These are phyloP conservation scores for Hypoxylon fragiforme DNA, from an alignment of 495 filamentous ascomycete genomes.

Conservation along the genomic window DNA sequence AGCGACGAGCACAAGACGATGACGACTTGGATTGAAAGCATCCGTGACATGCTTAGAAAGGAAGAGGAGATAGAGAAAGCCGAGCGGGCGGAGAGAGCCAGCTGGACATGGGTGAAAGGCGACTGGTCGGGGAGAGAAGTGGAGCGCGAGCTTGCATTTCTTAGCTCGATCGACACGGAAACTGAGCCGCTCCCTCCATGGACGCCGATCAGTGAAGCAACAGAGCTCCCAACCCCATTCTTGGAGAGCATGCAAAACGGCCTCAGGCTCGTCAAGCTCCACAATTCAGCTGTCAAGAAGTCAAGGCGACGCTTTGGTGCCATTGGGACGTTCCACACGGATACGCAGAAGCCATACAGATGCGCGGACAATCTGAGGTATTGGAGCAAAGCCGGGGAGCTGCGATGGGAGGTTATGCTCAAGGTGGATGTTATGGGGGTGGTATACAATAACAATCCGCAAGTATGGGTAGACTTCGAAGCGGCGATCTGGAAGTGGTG, in stretches of 20 bases:
- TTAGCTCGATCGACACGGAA: slow-evolving; percentile 60
- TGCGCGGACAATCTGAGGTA: slow-evolving; percentile 89
- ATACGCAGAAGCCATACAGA: slow-evolving; percentile 92
- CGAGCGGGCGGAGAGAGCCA: slow-evolving; percentile 69
- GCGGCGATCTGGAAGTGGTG: slow-evolving; percentile 79
- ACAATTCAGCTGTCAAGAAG: slow-evolving; percentile 84
- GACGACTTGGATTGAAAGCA: slow-evolving; percentile 71
- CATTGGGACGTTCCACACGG: slow-evolving; percentile 83
- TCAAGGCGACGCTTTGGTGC: slow-evolving; percentile 88
- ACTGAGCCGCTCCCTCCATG: slow-evolving; percentile 67
- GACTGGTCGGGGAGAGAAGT: slow-evolving; percentile 78
- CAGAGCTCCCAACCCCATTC: slow-evolving; percentile 71
- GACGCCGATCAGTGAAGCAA: slow-evolving; percentile 59
- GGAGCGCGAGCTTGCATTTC: slow-evolving; percentile 83
- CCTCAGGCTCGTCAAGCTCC: slow-evolving; percentile 77
- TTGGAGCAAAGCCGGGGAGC: slow-evolving; percentile 94
- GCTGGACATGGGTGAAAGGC: slow-evolving; percentile 77
- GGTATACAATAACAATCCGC: slow-evolving; percentile 65
- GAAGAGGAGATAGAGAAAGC: slow-evolving; percentile 76
- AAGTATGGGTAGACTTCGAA: slow-evolving; percentile 80
- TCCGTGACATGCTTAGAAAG: slow-evolving; percentile 70
- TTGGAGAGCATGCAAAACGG: slow-evolving; percentile 75
- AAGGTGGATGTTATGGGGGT: slow-evolving; percentile 85
- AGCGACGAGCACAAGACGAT: slow-evolving; percentile 73
- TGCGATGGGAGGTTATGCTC: slow-evolving; percentile 88